Evolutionary conservation across 2,329 filamentous ascomycete species (phyloP).

Genomic region (Graphilbum sp.): DNA sequence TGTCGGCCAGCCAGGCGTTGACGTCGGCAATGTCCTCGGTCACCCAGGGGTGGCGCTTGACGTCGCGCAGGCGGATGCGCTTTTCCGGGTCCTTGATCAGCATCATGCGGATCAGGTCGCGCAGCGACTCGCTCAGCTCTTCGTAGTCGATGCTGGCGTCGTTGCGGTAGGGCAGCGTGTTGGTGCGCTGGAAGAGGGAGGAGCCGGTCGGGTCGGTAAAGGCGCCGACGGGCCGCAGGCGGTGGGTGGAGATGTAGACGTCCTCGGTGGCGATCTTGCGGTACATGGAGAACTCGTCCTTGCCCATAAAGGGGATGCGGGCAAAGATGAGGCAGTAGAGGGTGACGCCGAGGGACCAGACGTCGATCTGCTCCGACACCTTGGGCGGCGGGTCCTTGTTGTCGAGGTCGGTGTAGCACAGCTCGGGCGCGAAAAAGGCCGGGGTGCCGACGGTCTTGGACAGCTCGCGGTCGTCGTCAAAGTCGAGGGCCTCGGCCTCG

Average conservation of each 20-base stretch:
- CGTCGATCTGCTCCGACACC: constrained; percentile 86
- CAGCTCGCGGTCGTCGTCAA: constrained; percentile 88
- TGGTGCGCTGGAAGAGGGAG: constrained; percentile 39
- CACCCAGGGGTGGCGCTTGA: constrained; percentile 91
- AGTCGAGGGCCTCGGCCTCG: constrained; percentile 69
- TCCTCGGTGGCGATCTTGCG: constrained; percentile 80
- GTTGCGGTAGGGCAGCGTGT: constrained; percentile 52
- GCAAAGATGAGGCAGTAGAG: constrained; percentile 92
- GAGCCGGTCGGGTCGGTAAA: constrained; percentile 37
- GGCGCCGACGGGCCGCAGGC: constrained; percentile 60
- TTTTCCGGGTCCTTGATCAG: constrained; percentile 79
- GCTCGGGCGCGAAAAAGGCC: constrained; percentile 90
- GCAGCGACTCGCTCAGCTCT: constrained; percentile 62
- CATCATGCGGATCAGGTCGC: constrained; percentile 63
- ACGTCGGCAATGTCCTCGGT: constrained; percentile 60
- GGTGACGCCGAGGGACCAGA: constrained; percentile 94
- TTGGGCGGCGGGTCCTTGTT: constrained; percentile 53
- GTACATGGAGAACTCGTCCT: constrained; percentile 87
- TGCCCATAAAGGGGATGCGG: constrained; percentile 80
- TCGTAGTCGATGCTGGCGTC: constrained; percentile 74
- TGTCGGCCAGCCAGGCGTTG: constrained; percentile 78
- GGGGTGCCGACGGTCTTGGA: constrained; percentile 96
- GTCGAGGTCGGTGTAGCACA: constrained; percentile 74
- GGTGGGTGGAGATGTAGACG: constrained; percentile 70
- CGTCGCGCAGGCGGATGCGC: constrained; percentile 76